Evolutionary conservation across 345 rosid species (phyloP).

Genomic region (Conringia planisiliqua): DNA sequence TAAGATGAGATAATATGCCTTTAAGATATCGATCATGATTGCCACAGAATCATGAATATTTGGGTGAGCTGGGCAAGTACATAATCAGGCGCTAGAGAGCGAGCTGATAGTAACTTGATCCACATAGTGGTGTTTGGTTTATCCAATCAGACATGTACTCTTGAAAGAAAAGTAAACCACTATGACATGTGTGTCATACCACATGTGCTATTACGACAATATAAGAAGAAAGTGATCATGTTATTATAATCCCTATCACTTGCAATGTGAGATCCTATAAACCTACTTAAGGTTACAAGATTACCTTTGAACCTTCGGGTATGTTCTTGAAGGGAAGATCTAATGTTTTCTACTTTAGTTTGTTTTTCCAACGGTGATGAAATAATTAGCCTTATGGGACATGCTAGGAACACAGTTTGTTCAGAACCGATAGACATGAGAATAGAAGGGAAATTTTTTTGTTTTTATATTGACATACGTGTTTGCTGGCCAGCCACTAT

Average conservation of each 20-base stretch:
- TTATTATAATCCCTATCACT: too few relatives aligned
- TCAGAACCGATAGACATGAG: neutral
- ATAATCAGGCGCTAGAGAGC: neutral
- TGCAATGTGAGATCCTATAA: too few relatives aligned
- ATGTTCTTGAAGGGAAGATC: too few relatives aligned
- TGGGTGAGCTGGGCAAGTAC: neutral
- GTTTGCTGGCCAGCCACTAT: neutral
- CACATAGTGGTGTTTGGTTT: too few relatives aligned
- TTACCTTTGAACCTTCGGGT: too few relatives aligned
- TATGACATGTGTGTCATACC: too few relatives aligned
- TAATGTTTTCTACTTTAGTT: neutral
- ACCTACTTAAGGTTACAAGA: too few relatives aligned
- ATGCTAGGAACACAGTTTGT: neutral
- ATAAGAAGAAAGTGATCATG: too few relatives aligned
- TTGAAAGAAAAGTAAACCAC: neutral
- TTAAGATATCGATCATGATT: neutral
- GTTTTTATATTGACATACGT: constrained; percentile 10
- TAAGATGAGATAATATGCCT: neutral
- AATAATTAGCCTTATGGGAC: neutral
- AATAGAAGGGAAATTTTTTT: neutral
- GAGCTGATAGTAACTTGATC: too few relatives aligned
- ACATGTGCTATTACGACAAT: too few relatives aligned
- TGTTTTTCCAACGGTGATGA: neutral
- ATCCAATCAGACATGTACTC: neutral
- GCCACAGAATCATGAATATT: neutral